Conservation (phyloP, 495 filamentous ascomycete genomes). For the Podospora comata region DNA sequence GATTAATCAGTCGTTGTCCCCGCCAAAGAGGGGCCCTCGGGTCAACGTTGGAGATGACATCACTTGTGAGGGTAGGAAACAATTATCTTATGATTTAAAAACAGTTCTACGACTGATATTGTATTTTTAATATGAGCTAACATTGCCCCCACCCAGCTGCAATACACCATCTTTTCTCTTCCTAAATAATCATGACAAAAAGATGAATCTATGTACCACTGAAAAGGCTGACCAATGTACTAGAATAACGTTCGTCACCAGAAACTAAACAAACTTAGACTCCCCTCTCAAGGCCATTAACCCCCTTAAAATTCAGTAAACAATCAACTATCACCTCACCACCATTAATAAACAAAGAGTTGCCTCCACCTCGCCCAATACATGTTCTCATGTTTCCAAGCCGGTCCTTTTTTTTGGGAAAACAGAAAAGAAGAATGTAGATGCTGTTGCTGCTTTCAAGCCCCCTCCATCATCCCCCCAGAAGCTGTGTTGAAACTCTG, state of each 20-base stretch:
- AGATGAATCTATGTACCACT: background rate
- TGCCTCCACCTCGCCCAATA: background rate
- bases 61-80: background rate
- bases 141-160: background rate
- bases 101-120: background rate
- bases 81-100: background rate
- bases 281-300: background rate
- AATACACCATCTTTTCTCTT: background rate
- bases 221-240: background rate
- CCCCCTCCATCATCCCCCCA: too few species aligned
- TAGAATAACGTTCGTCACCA: background rate
- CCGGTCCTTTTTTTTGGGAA: background rate
- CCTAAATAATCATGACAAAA: background rate
- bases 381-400: background rate
- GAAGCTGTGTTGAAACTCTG: background rate
- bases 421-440: background rate
- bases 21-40: background rate
- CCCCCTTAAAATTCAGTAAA: background rate
- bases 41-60: background rate
- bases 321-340: background rate
- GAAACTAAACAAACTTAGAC: background rate
- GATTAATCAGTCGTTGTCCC: background rate
- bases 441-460: conserved; percentile 10
- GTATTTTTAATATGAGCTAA: background rate
- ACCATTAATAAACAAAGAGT: background rate